Conservation (phyloP, 768 basidiomycete genomes). For the Amanita pallidorosea region DNA sequence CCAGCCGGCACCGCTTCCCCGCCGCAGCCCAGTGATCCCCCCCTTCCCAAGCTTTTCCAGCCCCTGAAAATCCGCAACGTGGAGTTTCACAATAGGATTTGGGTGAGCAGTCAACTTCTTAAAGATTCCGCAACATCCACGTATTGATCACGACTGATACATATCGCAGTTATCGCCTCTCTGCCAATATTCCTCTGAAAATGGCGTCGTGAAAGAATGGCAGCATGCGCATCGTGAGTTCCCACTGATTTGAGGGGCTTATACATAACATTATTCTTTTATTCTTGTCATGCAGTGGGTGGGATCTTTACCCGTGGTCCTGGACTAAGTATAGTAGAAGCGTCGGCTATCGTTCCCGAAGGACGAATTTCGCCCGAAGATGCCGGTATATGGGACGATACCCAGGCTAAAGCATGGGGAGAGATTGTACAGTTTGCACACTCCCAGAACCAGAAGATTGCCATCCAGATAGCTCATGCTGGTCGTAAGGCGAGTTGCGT, state of each 20-base stretch:
- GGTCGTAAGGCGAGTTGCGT: slow-evolving; percentile 64
- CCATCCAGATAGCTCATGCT: slow-evolving; percentile 66
- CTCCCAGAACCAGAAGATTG: slow-evolving; percentile 58
- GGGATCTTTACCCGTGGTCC: slow-evolving; percentile 43
- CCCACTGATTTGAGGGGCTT: slow-evolving; percentile 12
- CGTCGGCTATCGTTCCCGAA: slow-evolving; percentile 48
- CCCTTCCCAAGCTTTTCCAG: slow-evolving; percentile 30
- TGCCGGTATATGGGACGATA: slow-evolving; percentile 52
- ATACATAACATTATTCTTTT: slow-evolving; percentile 11
- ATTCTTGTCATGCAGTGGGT: slow-evolving; percentile 21
- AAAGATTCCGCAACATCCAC: not conserved
- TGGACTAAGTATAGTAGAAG: slow-evolving; percentile 54
- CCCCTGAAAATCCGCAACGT: slow-evolving; percentile 44
- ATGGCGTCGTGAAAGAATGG: slow-evolving; percentile 45
- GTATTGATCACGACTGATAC: not conserved
- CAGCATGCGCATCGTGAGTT: slow-evolving; percentile 51
- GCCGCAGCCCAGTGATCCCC: not conserved
- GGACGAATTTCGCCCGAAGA: slow-evolving; percentile 63
- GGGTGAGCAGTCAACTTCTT: slow-evolving; percentile 22
- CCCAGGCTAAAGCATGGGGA: slow-evolving; percentile 34
- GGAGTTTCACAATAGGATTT: slow-evolving; percentile 44
- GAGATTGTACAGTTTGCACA: slow-evolving; percentile 63
- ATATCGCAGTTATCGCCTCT: slow-evolving; percentile 38
- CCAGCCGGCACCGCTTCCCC: slow-evolving; percentile 3
- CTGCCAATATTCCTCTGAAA: slow-evolving; percentile 48